phyloP scores from a whole-genome alignment of 2,329 filamentous ascomycete species.

The Cucurbitaria berberidis region DNA sequence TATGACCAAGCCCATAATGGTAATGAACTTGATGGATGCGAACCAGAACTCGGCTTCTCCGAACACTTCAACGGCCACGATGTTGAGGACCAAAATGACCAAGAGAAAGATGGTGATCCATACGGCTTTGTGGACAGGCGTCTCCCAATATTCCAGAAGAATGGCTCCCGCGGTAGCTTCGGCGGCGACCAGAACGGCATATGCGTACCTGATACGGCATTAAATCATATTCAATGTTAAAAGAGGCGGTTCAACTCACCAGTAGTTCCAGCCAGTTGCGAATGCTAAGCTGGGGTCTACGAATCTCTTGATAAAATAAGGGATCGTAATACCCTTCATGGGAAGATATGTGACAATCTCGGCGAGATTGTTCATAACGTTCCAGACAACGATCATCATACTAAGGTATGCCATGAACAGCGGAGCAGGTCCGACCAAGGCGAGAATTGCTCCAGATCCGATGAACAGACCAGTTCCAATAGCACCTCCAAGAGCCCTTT shows the following conservation, averaged over 20 bases:
- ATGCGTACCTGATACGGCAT: constrained; percentile 31
- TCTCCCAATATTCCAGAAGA: constrained; percentile 45
- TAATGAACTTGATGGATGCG: constrained; percentile 57
- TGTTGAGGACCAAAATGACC: constrained; percentile 44
- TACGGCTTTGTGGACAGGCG: constrained; percentile 39
- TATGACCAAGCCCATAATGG: constrained; percentile 46
- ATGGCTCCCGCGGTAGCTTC: constrained; percentile 44
- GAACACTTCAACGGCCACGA: constrained; percentile 43
- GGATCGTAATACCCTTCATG: constrained; percentile 48
- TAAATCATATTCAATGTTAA: constrained; percentile 23
- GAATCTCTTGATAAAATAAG: constrained; percentile 50
- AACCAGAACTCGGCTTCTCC: constrained; percentile 61
- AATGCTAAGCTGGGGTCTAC: constrained; percentile 55
- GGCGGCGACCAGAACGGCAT: constrained; percentile 44
- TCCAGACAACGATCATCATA: constrained; percentile 49
- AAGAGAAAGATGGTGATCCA: constrained; percentile 48
- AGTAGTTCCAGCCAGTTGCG: constrained; percentile 37
- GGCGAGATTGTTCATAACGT: constrained; percentile 51
- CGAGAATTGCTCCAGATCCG: constrained; percentile 43
- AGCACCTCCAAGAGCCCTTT: constrained; percentile 65
- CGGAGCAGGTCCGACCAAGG: constrained; percentile 41
- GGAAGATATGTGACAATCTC: constrained; percentile 51
- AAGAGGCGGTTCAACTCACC: constrained; percentile 21
- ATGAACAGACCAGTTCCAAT: constrained; percentile 53
- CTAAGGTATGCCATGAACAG: constrained; percentile 47